A percentile compares a stretch with the other conserved stretches of the same genome.
phyloP scores from a whole-genome alignment of 2,329 filamentous ascomycete genomes.

The Fonsecaea pugnacius region DNA sequence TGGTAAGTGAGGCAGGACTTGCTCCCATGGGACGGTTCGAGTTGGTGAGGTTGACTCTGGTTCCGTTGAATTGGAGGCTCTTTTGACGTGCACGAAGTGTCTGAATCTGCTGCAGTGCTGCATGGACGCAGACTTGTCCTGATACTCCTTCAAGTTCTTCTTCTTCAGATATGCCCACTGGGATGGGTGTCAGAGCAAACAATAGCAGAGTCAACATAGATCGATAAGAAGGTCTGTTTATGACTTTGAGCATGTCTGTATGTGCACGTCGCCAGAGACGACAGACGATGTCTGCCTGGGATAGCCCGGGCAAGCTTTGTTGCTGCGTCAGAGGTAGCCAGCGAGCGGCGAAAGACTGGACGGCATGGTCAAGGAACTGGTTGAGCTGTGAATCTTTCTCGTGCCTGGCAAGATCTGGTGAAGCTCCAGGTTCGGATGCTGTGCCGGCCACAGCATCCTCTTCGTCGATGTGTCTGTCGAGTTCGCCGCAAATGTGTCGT shows the following conservation, averaged over 20 bases:
- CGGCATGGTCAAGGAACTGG: constrained; percentile 37
- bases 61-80: constrained; percentile 50
- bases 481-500: constrained; percentile 29
- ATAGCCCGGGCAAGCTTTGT: constrained; percentile 1
- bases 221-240: constrained; percentile 49
- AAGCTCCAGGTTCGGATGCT: constrained; percentile 8
- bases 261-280: constrained; percentile 46
- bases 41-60: constrained; percentile 31
- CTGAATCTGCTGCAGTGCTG: constrained; percentile 50
- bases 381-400: constrained; percentile 36
- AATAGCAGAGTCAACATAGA: constrained; percentile 49
- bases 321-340: constrained; percentile 38
- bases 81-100: constrained; percentile 46
- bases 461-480: constrained; percentile 43
- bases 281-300: constrained; percentile 33
- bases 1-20: constrained; percentile 39
- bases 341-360: constrained; percentile 40
- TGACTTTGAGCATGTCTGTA: constrained; percentile 48
- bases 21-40: constrained; percentile 17
- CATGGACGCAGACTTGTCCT: constrained; percentile 49
- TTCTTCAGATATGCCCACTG: constrained; percentile 47
- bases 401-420: constrained; percentile 28
- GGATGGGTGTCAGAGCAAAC: constrained; percentile 50
- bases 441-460: constrained; percentile 15
- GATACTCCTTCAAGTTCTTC: constrained; percentile 49